These are phyloP conservation scores for Coemansia sp. DNA, from an alignment of 192 early-diverging fungal genomes.

Conservation along the genomic window DNA sequence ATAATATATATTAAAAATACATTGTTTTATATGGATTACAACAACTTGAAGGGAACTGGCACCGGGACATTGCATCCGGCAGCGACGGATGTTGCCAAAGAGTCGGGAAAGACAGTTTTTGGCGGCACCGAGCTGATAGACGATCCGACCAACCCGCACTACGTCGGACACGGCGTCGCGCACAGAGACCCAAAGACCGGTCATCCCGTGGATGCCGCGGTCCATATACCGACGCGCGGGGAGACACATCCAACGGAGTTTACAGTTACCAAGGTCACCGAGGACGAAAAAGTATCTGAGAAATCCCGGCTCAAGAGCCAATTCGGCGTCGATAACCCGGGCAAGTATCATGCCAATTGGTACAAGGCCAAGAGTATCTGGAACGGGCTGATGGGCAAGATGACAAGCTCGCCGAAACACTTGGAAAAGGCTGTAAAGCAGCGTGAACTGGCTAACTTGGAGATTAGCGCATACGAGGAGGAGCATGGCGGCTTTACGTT, in stretches of 20 bases:
- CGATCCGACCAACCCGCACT: constrained; percentile 35
- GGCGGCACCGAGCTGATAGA: constrained; percentile 44
- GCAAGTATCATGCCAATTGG: constrained; percentile 54
- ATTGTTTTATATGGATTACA: constrained; percentile 14
- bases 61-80: constrained; percentile 48
- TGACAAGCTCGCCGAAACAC: constrained; percentile 36
- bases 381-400: constrained; percentile 28
- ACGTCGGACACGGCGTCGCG: constrained; percentile 52
- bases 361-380: constrained; percentile 42
- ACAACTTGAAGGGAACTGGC: constrained; percentile 37
- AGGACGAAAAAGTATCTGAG: constrained; percentile 6
- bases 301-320: constrained; percentile 24
- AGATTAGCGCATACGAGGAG: constrained; percentile 46
- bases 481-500: constrained; percentile 39
- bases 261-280: constrained; percentile 2
- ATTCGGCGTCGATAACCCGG: constrained; percentile 35
- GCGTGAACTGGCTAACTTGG: constrained; percentile 40
- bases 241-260: constrained; percentile 49
- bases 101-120: constrained; percentile 31
- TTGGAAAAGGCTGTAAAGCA: constrained; percentile 36
- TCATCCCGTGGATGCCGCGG: constrained; percentile 24
- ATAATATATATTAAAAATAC: not conserved
- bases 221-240: constrained; percentile 42
- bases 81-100: constrained; percentile 56
- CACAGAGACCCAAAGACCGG: constrained; percentile 54